phyloP scores from a whole-genome alignment of 176 grass and related monocot species.

The Pontederia paniculata region DNA sequence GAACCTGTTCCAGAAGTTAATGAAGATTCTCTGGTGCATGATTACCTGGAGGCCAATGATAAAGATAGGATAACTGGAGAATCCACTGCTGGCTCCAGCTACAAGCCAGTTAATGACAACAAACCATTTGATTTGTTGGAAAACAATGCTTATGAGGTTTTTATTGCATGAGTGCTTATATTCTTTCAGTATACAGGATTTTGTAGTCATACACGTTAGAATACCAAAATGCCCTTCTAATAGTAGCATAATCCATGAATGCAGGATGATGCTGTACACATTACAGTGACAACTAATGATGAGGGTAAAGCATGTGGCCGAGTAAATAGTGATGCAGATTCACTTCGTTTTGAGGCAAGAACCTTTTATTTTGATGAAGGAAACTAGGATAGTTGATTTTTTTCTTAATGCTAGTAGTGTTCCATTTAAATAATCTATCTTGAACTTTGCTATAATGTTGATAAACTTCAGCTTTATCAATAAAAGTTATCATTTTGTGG shows the following conservation, averaged over 20 bases:
- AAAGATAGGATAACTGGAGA: slow-evolving; percentile 6
- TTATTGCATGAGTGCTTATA: background rate
- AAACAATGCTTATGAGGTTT: background rate
- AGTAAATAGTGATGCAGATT: slow-evolving; percentile 46
- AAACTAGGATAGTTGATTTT: too few species aligned
- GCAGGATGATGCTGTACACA: slow-evolving; percentile 10
- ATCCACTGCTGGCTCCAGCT: slow-evolving; percentile 16
- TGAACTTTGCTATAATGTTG: too few species aligned
- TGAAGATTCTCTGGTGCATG: slow-evolving; percentile 4
- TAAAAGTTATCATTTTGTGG: too few species aligned
- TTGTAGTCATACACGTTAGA: too few species aligned
- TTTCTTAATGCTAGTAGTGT: too few species aligned
- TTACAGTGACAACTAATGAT: slow-evolving; percentile 21
- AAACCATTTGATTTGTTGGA: background rate
- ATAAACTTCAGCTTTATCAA: too few species aligned
- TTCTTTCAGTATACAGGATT: background rate
- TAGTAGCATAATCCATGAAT: too few species aligned
- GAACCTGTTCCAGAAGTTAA: slow-evolving; percentile 14
- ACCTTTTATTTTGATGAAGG: background rate
- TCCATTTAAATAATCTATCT: too few species aligned
- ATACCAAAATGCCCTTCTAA: too few species aligned
- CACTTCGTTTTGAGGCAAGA: slow-evolving; percentile 77
- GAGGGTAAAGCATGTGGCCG: slow-evolving; percentile 21
- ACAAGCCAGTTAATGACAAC: background rate
- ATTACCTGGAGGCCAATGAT: slow-evolving; percentile 11